A percentile compares a stretch with the other conserved stretches of the same genome.
Conservation (phyloP, 23 red algal genomes). For the Cyanidium caldarium region DNA sequence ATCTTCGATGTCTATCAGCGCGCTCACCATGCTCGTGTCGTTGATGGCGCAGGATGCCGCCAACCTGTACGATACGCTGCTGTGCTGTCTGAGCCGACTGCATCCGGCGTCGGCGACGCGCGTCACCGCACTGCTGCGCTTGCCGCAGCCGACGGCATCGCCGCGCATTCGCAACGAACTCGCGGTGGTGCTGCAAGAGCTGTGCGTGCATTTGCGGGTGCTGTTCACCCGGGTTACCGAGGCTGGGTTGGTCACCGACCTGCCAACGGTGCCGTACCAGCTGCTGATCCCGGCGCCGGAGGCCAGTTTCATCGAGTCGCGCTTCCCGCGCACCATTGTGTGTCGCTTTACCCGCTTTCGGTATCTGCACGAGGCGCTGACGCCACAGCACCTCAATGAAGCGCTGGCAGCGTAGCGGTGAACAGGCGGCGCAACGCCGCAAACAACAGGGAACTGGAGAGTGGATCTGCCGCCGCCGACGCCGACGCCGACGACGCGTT, state of each 20-base stretch:
- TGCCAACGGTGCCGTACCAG: neutral
- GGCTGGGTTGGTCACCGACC: neutral
- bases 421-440: no score
- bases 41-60: neutral
- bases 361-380: neutral
- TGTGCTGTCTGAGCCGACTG: neutral
- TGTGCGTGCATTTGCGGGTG: neutral
- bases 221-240: neutral
- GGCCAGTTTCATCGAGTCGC: neutral
- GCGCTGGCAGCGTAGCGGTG: no score
- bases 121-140: neutral
- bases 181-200: neutral
- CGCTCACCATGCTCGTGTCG: neutral
- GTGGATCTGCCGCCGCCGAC: no score
- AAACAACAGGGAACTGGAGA: no score
- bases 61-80: neutral
- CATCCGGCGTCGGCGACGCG: neutral
- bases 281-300: slow-evolving; percentile 1
- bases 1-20: no score
- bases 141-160: neutral
- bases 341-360: neutral
- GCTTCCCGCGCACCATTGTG: neutral
- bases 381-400: no score
- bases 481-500: no score
- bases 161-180: neutral